Base-by-base conservation (phyloP, 2,329 filamentous ascomycete species). In the Hypoxylon sp. region DNA sequence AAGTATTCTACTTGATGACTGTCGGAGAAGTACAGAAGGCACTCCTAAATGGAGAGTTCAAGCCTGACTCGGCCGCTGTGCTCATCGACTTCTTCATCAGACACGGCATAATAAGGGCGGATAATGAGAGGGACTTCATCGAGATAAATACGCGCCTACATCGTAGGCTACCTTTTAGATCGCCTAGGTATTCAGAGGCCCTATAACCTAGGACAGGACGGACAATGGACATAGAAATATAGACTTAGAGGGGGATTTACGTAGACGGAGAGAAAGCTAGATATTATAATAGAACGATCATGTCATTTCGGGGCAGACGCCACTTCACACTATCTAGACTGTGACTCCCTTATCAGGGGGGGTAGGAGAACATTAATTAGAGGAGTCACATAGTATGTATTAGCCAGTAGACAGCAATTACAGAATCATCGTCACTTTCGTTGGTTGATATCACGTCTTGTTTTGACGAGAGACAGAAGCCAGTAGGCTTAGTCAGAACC, bases 51-150 rank as follows among this genome's bases (percentile, higher is more conserved):
- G 89, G 89, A 2, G 88, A 93, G 77, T 97, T 97, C 82, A 97
- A 97, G 83, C 91, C 93, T 0, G 96, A 97, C 75, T 93, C 93
- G 73, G 90, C 91, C 27, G 77, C 91, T 31, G 90, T 95, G 52
- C 83, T 95, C 81, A 84, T 96, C 52, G 93, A 97, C 75, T 97
- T 97, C 78, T 88, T 97, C 73, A 82, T 97, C 50, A 82, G 93
- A 24, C 93, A 94, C 78, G 92, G 92, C 0, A 83, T 93, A 54
- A 76, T 97, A 65, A 94, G 89, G 1, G 80, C 86, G 0, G 92
- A 93, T 76, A 91, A 89, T 62, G 93, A 97, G 80, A 82, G 82
- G 58, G 86, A 92, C 71, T 96, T 91, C 76, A 82, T 92, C 51
- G 90, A 93, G 78, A 92, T 97, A 67, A 80, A 80, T 47, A 78